Evolutionary conservation across 169 alveolate genomes (phyloP).

Genomic region (Plasmodium yoelii): DNA sequence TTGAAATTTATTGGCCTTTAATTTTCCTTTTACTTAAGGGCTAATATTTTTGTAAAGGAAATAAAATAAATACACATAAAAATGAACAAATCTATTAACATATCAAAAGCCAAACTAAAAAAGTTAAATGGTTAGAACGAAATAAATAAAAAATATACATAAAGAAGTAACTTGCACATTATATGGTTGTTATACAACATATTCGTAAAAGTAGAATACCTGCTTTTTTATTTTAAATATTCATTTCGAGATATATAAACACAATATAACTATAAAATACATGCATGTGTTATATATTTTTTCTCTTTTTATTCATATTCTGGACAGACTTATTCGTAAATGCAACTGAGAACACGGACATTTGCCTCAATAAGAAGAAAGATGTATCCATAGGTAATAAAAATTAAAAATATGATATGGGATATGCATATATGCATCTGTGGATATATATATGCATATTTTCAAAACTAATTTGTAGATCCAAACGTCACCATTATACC

Average conservation of each 20-base stretch:
- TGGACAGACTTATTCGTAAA: neutral
- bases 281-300: neutral
- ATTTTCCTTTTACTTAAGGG: slow-evolving; percentile 6
- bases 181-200: neutral
- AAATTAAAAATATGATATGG: neutral
- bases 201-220: too few relatives aligned
- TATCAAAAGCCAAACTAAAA: slow-evolving; percentile 20
- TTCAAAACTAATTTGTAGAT: slow-evolving; percentile 1
- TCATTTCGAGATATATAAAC: neutral
- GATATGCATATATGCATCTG: neutral
- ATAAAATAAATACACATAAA: neutral
- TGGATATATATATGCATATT: slow-evolving; percentile 4
- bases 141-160: slow-evolving; percentile 2
- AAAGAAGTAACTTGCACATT: neutral
- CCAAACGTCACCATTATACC: neutral
- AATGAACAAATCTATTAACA: slow-evolving; percentile 16
- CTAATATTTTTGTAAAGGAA: slow-evolving; percentile 28
- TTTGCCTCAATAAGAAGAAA: neutral
- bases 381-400: neutral
- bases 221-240: neutral
- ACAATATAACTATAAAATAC: neutral
- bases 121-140: slow-evolving; percentile 48
- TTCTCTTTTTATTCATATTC: neutral
- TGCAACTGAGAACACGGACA: neutral
- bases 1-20: neutral